A percentile compares a stretch with the other conserved stretches of the same genome.
Evolutionary conservation across 1,139 yeast species (phyloP).

Genomic region (Pichia sp.): DNA sequence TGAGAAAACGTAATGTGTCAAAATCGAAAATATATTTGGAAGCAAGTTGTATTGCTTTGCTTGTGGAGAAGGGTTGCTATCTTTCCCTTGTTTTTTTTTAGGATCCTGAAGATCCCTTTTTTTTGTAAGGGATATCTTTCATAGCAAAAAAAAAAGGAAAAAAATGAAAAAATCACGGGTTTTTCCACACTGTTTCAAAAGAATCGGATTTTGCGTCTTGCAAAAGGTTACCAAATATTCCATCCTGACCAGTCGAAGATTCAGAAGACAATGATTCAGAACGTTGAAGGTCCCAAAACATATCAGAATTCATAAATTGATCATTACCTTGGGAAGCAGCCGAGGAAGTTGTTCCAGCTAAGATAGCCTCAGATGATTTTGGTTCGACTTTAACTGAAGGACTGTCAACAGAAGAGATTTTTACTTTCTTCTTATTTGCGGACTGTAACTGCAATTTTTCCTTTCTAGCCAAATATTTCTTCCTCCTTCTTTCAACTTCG

Average conservation of each 20-base stretch:
- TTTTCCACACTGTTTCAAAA: slow-evolving; percentile 1
- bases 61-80: background rate
- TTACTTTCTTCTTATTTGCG: background rate
- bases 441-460: slow-evolving; percentile 3
- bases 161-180: background rate
- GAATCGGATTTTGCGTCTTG: slow-evolving; percentile 3
- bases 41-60: background rate
- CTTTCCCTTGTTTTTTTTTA: background rate
- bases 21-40: background rate
- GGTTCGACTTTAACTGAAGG: background rate
- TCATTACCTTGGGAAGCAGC: background rate
- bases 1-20: background rate
- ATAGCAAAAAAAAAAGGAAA: background rate
- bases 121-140: background rate
- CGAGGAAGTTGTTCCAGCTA: background rate
- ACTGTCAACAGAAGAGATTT: background rate
- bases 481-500: slow-evolving; percentile 20
- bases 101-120: background rate
- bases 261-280: slow-evolving; percentile 3
- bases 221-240: slow-evolving; percentile 2
- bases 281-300: slow-evolving; percentile 8
- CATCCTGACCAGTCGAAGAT: background rate
- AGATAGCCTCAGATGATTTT: background rate
- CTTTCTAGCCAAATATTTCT: slow-evolving; percentile 14
- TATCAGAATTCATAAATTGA: slow-evolving; percentile 1